A percentile compares a stretch with the other conserved stretches of the same genome.
phyloP scores from a whole-genome alignment of 2,329 filamentous ascomycete species.

The Phialophora chinensis region DNA sequence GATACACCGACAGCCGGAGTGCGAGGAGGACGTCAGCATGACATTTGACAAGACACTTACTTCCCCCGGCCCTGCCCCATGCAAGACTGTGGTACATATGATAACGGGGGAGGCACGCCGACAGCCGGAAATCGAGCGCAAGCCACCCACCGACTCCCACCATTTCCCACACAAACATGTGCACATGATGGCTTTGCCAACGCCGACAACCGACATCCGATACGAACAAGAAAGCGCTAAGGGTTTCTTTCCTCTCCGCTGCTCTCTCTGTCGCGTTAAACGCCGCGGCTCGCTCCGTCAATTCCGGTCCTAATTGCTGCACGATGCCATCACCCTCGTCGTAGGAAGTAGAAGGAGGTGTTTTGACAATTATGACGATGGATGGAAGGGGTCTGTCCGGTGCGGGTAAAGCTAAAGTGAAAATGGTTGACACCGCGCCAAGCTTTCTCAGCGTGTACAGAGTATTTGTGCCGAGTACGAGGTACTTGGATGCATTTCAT shows the following conservation, averaged over 20 bases:
- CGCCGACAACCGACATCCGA: not conserved
- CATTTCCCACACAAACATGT: no score
- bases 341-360: not conserved
- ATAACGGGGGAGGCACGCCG: not conserved
- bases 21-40: not conserved
- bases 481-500: no score
- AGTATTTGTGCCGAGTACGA: no score
- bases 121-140: no score
- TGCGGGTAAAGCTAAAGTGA: no score
- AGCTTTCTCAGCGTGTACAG: no score
- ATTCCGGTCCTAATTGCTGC: not conserved
- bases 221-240: not conserved
- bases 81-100: not conserved
- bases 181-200: not conserved
- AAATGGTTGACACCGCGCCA: no score
- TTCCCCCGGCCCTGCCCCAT: not conserved
- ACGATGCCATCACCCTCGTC: not conserved
- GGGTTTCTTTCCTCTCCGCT: not conserved
- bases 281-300: not conserved
- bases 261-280: not conserved
- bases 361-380: no score
- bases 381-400: no score
- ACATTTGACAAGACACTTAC: not conserved
- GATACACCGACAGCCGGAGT: conserved; percentile 3
- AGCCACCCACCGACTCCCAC: no score